Evolutionary conservation across 257 asterid species (phyloP), one percentile per base, ranked within the genome.

Genomic region (Gynochthodes officinalis): DNA sequence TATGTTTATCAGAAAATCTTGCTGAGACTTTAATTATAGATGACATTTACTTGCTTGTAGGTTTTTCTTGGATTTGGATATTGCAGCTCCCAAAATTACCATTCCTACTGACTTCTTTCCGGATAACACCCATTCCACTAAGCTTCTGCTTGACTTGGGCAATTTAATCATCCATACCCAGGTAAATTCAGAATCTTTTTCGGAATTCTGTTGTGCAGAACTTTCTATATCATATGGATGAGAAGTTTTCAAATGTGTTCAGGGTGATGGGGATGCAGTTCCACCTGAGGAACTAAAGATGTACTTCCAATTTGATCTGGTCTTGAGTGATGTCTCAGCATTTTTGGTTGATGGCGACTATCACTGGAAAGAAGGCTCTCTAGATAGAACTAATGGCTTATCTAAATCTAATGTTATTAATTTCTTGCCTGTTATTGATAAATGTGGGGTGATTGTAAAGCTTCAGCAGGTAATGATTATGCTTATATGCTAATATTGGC

Each of bases 1-100:
- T 19, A 14, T 4, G 40, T 40, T 59, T 48, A 53, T 32, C n/a
- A 50, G 27, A 37, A 23, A 21, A 16, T n/a, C 13, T 35, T 49
- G 23, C 53, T 7, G 54, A 59, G 57, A 35, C 40, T 63, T 61
- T 14, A 27, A 21, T 39, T 55, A 42, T 49, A 39, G 48, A 57
- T 69, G 19, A 60, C 69, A 14, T 84, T 61, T 42, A 44, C 73
- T 75, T 84, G 64, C 63, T 83, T 68, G 83, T 58, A 94, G 99
- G 95, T 94, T 94, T 80, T 74, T 85, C 76, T 84, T 94, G 90
- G 97, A 94, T 86, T 84, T 94, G 87, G 91, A 94, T 85, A 90
- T 94, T 78, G 99, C 99, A 32, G 99, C 99, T 23, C 99, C 99
- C 64, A 94, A 94, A 84, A 89, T 94, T 69, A 91, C 98, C 35